Conservation (phyloP, 345 rosid species). For the Brassica cretica region DNA sequence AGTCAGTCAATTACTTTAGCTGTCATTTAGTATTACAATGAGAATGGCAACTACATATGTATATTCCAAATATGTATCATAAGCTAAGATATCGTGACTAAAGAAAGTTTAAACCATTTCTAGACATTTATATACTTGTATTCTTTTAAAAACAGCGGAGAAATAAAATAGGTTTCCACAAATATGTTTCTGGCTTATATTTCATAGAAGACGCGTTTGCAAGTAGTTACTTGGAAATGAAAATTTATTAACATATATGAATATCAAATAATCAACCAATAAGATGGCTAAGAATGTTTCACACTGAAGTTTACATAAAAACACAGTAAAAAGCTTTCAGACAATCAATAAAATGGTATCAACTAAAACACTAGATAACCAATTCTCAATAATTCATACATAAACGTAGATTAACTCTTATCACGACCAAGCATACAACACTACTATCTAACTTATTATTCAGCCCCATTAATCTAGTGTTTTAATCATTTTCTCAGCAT, state of each 20-base stretch:
- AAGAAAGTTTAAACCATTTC: background rate
- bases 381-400: background rate
- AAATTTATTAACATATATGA: background rate
- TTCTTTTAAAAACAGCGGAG: background rate
- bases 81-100: background rate
- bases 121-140: background rate
- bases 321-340: background rate
- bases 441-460: background rate
- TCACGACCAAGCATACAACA: background rate
- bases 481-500: background rate
- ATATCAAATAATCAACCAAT: background rate
- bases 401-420: background rate
- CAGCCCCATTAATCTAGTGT: no score
- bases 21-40: background rate
- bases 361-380: background rate
- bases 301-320: background rate
- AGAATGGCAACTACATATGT: background rate
- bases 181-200: background rate
- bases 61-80: background rate
- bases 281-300: background rate
- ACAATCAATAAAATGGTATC: background rate
- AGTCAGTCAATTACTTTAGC: background rate
- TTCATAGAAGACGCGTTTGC: conserved; percentile 17
- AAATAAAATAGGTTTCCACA: background rate
- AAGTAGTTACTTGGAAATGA: background rate